Percentiles rank a stretch among this genome's conserved stretches.
Evolutionary conservation across 176 grass and related monocot species (phyloP).

Genomic region (Otatea glauca): DNA sequence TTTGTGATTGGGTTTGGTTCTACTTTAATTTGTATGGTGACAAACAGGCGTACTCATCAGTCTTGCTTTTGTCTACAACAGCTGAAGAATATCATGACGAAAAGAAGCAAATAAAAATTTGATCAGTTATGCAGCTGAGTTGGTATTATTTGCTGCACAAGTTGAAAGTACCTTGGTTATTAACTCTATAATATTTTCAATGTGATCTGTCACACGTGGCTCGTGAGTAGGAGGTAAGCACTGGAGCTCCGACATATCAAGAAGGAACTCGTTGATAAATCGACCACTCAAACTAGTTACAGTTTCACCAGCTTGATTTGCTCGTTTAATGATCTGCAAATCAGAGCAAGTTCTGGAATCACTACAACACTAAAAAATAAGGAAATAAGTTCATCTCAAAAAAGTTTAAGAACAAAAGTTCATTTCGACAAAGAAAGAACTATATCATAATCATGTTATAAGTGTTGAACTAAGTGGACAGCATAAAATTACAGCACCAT

Average conservation of each 20-base stretch:
- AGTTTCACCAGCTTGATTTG: conserved; percentile 77
- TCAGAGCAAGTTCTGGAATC: conserved; percentile 27
- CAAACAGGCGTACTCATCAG: neutral
- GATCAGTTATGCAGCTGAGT: neutral
- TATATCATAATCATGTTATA: neutral
- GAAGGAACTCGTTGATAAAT: conserved; percentile 80
- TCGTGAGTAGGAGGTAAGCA: conserved; percentile 74
- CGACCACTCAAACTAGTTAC: conserved; percentile 62
- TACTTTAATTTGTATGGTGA: conserved; percentile 6
- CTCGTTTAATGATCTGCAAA: conserved; percentile 53
- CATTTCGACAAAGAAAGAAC: neutral
- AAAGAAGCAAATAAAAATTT: neutral
- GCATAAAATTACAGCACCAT: neutral
- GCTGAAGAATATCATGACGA: conserved; percentile 25
- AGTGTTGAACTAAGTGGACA: conserved; percentile 13
- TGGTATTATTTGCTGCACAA: neutral
- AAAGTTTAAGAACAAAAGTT: neutral
- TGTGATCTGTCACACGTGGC: conserved; percentile 89
- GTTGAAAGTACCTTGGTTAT: conserved; percentile 68
- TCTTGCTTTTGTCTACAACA: neutral
- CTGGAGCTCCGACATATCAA: conserved; percentile 73
- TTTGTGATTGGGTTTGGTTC: neutral
- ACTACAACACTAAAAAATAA: conserved; percentile 15
- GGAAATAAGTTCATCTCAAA: conserved; percentile 3
- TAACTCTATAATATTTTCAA: conserved; percentile 80